A percentile compares a stretch with the other conserved stretches of the same genome.
Evolutionary conservation across 2,329 filamentous ascomycete species (phyloP).

Genomic region (Pseudopyricularia javanii): DNA sequence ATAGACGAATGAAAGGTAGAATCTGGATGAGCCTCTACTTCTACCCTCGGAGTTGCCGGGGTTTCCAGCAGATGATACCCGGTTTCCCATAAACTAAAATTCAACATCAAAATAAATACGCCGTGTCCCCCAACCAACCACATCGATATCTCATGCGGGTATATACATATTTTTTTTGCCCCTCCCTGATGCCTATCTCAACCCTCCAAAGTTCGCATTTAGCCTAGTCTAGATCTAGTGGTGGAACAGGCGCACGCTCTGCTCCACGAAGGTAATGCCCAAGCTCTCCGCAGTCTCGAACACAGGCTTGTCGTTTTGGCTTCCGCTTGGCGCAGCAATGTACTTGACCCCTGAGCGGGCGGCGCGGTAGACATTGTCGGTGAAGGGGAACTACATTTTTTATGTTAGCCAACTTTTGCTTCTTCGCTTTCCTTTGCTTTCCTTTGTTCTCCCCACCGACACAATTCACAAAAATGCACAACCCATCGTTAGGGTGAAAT

Average conservation of each 20-base stretch:
- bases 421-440: not conserved
- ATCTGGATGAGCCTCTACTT: too few species aligned
- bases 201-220: too few species aligned
- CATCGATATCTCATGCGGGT: not conserved
- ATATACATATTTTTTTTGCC: not conserved
- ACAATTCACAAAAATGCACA: not conserved
- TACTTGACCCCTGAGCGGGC: slow-evolving; percentile 86
- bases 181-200: not conserved
- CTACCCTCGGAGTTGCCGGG: too few species aligned
- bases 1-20: not conserved
- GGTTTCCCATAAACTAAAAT: not conserved
- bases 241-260: slow-evolving; percentile 88
- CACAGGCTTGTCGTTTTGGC: slow-evolving; percentile 70
- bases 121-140: not conserved
- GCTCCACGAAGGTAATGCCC: slow-evolving; percentile 89
- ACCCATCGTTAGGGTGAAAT: not conserved
- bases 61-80: not conserved
- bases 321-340: slow-evolving; percentile 84
- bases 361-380: slow-evolving; percentile 92
- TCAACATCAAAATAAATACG: not conserved
- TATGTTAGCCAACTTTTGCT: too few species aligned
- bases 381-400: slow-evolving; percentile 98
- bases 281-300: slow-evolving; percentile 86
- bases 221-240: slow-evolving; percentile 44
- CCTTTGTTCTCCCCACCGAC: not conserved